Percentiles rank a stretch among this genome's conserved stretches.
Conservation (phyloP, 2,329 filamentous ascomycete genomes). For the Ascochyta clinopodiicola region DNA sequence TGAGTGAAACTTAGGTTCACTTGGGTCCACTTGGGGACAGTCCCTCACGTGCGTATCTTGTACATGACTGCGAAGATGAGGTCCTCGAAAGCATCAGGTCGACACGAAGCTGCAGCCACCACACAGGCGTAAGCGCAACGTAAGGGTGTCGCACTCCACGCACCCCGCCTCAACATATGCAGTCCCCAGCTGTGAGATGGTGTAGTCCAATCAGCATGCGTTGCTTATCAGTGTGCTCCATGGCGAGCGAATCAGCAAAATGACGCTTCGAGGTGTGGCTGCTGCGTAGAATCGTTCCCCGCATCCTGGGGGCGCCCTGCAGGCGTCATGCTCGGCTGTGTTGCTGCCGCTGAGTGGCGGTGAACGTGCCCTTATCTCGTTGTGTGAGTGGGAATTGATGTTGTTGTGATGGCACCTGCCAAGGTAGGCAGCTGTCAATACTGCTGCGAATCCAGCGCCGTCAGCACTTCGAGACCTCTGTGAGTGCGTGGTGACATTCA, state of each 20-base stretch:
- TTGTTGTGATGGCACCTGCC: slow-evolving; percentile 7
- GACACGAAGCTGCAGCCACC: slow-evolving; percentile 14
- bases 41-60: not conserved
- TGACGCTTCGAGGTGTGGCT: slow-evolving; percentile 3
- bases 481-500: not conserved
- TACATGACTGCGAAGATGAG: not conserved
- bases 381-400: slow-evolving; percentile 6
- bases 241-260: slow-evolving; percentile 7
- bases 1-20: too few relatives aligned
- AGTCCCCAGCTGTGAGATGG: slow-evolving; percentile 2
- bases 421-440: slow-evolving; percentile 12
- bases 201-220: slow-evolving; percentile 2
- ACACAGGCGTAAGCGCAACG: not conserved
- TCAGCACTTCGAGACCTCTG: slow-evolving; percentile 2
- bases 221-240: slow-evolving; percentile 16
- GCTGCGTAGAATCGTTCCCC: slow-evolving; percentile 10
- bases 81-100: slow-evolving; percentile 4
- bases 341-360: slow-evolving; percentile 15
- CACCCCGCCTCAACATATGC: slow-evolving; percentile 21
- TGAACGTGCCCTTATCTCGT: slow-evolving; percentile 18
- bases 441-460: slow-evolving; percentile 1
- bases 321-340: slow-evolving; percentile 9
- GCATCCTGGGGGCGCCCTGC: slow-evolving; percentile 2
- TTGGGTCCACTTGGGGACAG: not conserved
- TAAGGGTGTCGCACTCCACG: slow-evolving; percentile 14